Evolutionary conservation across 2,329 filamentous ascomycete species (phyloP), one percentile per base, ranked within the genome.

Genomic region (Trichoderma atrobrunneum): DNA sequence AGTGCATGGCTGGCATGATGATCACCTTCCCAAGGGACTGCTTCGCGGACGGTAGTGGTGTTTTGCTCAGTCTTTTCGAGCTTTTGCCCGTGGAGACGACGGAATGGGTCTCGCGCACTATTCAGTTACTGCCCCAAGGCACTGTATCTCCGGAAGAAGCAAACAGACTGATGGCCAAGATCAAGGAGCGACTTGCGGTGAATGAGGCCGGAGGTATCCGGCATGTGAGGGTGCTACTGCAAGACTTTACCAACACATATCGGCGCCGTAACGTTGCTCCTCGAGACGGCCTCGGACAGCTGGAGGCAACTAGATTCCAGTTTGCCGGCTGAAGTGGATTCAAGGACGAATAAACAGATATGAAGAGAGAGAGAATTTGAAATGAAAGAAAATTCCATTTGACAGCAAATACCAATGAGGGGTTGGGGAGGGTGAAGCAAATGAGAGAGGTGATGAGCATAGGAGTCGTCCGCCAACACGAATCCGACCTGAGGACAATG

Each of bases 1-100:
- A 95, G 74, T 91, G 97, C 72, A 87, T 99, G 84, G 96, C 95
- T 1, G 96, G 96, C 73, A 97, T 99, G 95, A 98, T 99, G 95
- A 98, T 98, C 80, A 97, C 92, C 0, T 99, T 99, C 83, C 97
- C 96, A 0, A 90, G 93, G 57, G 96, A 98, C 81, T 98, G 95
- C 83, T 97, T 98, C 79, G 91, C 95, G 0, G 96, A 99, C 79
- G 95, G 94, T 18, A 97, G 94, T 63, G 95, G 94, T 5, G 93
- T 97, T n/a, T 84, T 99, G 67, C 89, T 99, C 73, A 91, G 92
- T 4, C 86, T 98, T 75, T 97, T 99, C 79, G 92, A 97, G 80
- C 85, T 98, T 54, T 85, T 97, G 78, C 96, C 96, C 0, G 85
- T 89, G 69, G 88, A 96, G 78, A 93, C 94, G 16, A 90, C 92